These are phyloP conservation scores for Lolium perenne DNA, from an alignment of 176 grass and related monocot species.

Conservation along the genomic window DNA sequence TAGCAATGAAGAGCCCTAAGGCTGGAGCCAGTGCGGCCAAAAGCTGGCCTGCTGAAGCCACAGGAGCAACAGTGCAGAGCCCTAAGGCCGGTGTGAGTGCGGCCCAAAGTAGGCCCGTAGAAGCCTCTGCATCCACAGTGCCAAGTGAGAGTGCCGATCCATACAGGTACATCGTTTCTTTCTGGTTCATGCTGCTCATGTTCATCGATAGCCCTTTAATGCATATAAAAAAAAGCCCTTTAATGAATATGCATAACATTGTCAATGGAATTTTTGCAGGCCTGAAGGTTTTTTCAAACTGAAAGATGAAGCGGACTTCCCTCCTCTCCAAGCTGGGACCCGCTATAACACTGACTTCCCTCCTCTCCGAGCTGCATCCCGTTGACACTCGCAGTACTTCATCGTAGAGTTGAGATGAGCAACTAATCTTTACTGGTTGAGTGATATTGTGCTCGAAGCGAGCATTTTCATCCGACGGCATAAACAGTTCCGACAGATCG, in stretches of 20 bases:
- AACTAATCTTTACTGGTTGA: conserved; percentile 37
- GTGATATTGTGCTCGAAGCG: conserved; percentile 19
- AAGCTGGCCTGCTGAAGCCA: background rate
- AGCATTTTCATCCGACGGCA: conserved; percentile 26
- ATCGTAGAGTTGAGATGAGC: conserved; percentile 30
- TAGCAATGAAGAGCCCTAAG: background rate
- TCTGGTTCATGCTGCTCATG: background rate
- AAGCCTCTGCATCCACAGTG: background rate
- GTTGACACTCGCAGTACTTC: conserved; percentile 36
- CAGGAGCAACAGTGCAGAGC: conserved; percentile 3
- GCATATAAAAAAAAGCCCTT: too few species aligned
- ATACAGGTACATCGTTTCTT: conserved; percentile 42
- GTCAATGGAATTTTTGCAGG: conserved; percentile 47
- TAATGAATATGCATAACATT: conserved; percentile 9
- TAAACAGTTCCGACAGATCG: conserved; percentile 6
- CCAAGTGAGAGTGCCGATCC: background rate
- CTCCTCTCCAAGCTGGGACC: conserved; percentile 49
- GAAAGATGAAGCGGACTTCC: conserved; percentile 71
- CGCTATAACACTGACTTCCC: background rate
- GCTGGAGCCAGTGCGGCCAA: background rate
- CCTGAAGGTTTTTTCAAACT: conserved; percentile 40
- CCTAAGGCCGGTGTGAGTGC: background rate
- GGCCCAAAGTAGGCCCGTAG: background rate
- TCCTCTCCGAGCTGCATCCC: conserved; percentile 48
- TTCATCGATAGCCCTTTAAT: background rate